A percentile compares a stretch with the other conserved stretches of the same genome.
These are phyloP conservation scores for Quercus cerris DNA, from an alignment of 306 rosid genomes.

Conservation along the genomic window DNA sequence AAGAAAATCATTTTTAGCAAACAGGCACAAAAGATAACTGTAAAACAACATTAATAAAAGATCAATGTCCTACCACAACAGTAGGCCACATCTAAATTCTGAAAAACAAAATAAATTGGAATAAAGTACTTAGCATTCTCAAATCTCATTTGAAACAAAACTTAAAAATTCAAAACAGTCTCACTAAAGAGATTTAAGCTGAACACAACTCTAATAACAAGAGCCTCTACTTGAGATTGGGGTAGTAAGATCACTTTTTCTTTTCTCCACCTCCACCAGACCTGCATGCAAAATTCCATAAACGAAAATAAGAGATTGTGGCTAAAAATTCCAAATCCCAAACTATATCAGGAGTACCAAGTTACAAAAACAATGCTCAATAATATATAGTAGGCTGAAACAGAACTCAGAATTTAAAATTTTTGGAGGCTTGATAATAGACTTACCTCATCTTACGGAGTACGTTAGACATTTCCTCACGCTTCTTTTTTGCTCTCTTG, in stretches of 20 bases:
- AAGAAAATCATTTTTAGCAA: too few species aligned
- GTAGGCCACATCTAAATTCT: neutral
- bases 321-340: neutral
- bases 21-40: too few species aligned
- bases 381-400: neutral
- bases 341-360: neutral
- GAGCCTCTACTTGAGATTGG: neutral
- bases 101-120: neutral
- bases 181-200: neutral
- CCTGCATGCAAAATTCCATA: conserved; percentile 35
- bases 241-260: conserved; percentile 47
- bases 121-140: conserved; percentile 9
- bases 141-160: conserved; percentile 10
- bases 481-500: conserved; percentile 88
- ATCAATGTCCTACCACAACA: neutral
- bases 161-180: conserved; percentile 2
- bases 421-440: too few species aligned
- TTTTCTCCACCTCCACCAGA: conserved; percentile 87
- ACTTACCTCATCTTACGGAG: conserved; percentile 86
- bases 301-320: neutral
- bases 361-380: neutral
- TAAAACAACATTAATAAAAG: too few species aligned
- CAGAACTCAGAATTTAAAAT: neutral
- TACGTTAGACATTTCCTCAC: conserved; percentile 86
- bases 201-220: conserved; percentile 14